These are phyloP conservation scores for Fagopyrum tataricum DNA, from an alignment of 148 eudicot species.

Conservation along the genomic window DNA sequence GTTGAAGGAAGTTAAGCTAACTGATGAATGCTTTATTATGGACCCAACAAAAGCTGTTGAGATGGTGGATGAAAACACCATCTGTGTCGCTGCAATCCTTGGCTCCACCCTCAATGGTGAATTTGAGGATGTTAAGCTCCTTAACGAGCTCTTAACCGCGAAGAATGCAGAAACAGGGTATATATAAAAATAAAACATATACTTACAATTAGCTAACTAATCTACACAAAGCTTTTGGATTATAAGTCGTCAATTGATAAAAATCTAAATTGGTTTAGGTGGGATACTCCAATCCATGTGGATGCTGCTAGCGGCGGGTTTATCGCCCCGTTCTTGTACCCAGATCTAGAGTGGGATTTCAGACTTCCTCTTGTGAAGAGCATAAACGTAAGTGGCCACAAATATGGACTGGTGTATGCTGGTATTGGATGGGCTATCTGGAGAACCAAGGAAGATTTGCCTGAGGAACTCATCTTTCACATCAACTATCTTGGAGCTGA, in stretches of 20 bases:
- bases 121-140: slow-evolving; percentile 57
- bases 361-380: slow-evolving; percentile 59
- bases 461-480: slow-evolving; percentile 74
- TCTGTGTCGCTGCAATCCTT: slow-evolving; percentile 61
- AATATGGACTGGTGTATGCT: slow-evolving; percentile 69
- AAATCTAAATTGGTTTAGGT: slow-evolving; percentile 22
- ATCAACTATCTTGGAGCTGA: slow-evolving; percentile 79
- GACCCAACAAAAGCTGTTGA: slow-evolving; percentile 62
- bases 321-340: slow-evolving; percentile 70
- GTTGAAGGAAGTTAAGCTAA: slow-evolving; percentile 61
- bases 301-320: slow-evolving; percentile 86
- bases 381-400: slow-evolving; percentile 71
- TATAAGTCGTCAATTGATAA: not conserved
- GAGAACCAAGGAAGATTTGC: slow-evolving; percentile 66
- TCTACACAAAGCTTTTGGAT: not conserved
- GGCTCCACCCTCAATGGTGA: slow-evolving; percentile 73
- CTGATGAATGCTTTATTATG: slow-evolving; percentile 63
- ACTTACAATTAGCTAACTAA: not conserved
- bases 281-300: slow-evolving; percentile 82
- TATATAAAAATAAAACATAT: not conserved
- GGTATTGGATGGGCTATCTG: slow-evolving; percentile 75
- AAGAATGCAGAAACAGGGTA: slow-evolving; percentile 72
- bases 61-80: slow-evolving; percentile 71
- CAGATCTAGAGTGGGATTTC: slow-evolving; percentile 72
- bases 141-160: slow-evolving; percentile 46